Evolutionary conservation across 2,329 filamentous ascomycete species (phyloP), one percentile per base, ranked within the genome.

Genomic region (Periconia digitata): DNA sequence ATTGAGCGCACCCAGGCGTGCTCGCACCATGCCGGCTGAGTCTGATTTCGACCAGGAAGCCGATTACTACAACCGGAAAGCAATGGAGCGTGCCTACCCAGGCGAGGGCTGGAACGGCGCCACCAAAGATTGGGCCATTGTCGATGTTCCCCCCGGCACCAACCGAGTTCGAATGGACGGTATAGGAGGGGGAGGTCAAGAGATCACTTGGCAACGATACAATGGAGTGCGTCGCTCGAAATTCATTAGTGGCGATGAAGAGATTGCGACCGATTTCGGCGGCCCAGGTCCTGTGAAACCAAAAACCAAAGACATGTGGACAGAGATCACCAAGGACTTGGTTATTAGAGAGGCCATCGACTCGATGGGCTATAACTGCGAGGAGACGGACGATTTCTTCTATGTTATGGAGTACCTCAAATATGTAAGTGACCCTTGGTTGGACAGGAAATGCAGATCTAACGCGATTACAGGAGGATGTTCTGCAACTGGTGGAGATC

Each of bases 281-380:
- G 63, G 62, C 41, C 62, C 68, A 53, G 47, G 44, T 15, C 52
- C 56, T 22, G 55, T 63, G 23, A 71, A 71, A 49, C 56, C 61
- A n/a, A 74, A 73, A 55, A 59, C 66, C 35, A 67, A 69, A 53
- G 75, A 77, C 51, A 89, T 95, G 76, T 97, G 92, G 92, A 99
- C 94, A 0, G 94, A 97, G 73, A 90, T 99, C 60, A 95, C 92
- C 39, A 96, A 95, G 74, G 92, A 96, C 59, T 74, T 97, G 29
- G 90, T 97, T 15, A 79, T 86, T 49, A 85, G 87, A 44, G 91
- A 96, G 67, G 94, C 94, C 16, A 89, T 97, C 55, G 86, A 95
- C 59, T 79, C 87, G 62, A 75, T 86, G 65, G 90, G 90, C 2
- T 97, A 96, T 71, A 85, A 89, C 51, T 97, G 86, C 65, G 90